A percentile compares a stretch with the other conserved stretches of the same genome.
These are phyloP conservation scores for Fusarium chaquense DNA, from an alignment of 2,329 filamentous ascomycete species.

Conservation along the genomic window DNA sequence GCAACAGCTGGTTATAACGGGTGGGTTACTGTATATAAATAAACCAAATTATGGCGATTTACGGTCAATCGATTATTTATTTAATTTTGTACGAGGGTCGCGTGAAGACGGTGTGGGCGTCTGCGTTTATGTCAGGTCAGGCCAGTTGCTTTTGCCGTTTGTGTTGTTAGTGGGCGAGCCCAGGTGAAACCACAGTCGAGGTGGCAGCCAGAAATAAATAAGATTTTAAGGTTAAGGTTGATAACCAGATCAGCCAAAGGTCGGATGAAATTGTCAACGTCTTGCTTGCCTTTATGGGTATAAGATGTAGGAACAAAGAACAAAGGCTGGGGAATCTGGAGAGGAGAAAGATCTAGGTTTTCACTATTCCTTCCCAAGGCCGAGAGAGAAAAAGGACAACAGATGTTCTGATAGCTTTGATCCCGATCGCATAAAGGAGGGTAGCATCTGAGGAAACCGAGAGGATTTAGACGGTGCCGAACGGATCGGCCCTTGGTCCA, in stretches of 20 bases:
- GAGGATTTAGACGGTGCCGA: constrained; percentile 32
- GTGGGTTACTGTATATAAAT: constrained; percentile 1
- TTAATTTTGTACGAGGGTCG: constrained; percentile 31
- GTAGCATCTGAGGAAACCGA: constrained; percentile 20
- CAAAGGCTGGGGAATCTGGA: not conserved
- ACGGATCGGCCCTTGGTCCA: constrained; percentile 49
- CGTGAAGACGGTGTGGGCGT: constrained; percentile 28
- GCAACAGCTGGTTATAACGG: not conserved
- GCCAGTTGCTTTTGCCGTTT: constrained; percentile 11
- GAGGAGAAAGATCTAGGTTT: constrained; percentile 6
- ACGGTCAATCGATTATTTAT: not conserved
- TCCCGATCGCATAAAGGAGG: constrained; percentile 19
- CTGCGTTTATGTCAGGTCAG: constrained; percentile 5
- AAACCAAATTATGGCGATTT: constrained; percentile 7
- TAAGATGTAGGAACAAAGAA: constrained; percentile 1
- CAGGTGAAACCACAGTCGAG: constrained; percentile 40
- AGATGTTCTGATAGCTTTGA: constrained; percentile 18
- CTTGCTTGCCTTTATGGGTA: constrained; percentile 28
- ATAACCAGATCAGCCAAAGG: constrained; percentile 32
- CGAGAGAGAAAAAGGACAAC: constrained; percentile 2
- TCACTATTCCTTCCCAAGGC: constrained; percentile 28
- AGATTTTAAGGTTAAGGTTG: constrained; percentile 41
- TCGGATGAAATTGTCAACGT: constrained; percentile 21
- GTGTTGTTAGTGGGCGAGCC: constrained; percentile 16
- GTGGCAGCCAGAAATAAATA: constrained; percentile 42